Conservation (phyloP, 1,284 basidiomycete species). For the Ganoderma multipileum region DNA sequence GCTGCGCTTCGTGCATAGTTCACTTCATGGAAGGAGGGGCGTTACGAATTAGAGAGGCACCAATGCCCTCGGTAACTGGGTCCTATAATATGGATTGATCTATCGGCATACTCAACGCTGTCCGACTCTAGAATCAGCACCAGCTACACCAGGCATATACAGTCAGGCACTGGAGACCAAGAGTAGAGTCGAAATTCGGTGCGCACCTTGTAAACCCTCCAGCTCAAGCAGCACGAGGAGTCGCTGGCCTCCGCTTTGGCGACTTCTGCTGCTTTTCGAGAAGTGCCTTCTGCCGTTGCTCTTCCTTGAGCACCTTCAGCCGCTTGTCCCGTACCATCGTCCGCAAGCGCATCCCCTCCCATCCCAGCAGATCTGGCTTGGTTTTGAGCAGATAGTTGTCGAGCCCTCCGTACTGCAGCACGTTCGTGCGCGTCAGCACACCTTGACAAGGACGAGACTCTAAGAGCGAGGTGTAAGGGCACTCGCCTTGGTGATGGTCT, state of each 20-base stretch:
- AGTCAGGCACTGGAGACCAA: background rate
- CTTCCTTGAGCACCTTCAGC: conserved; percentile 4
- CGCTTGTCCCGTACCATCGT: conserved; percentile 51
- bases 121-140: background rate
- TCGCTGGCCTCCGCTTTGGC: background rate
- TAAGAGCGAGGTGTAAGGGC: background rate
- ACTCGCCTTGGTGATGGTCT: conserved; percentile 80
- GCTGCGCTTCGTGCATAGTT: background rate
- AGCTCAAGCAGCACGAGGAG: background rate
- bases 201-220: background rate
- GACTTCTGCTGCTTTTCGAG: background rate
- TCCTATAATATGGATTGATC: background rate
- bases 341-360: conserved; percentile 78
- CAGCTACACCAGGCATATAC: background rate
- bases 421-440: background rate
- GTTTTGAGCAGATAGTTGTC: conserved; percentile 81
- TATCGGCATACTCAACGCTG: background rate
- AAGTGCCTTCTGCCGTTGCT: background rate
- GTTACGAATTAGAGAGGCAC: background rate
- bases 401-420: conserved; percentile 71
- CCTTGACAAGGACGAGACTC: background rate
- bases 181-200: background rate
- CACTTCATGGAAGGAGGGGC: background rate
- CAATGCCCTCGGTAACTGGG: background rate
- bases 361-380: conserved; percentile 68